Base-by-base conservation (phyloP, 306 rosid genomes). In the Corylus americana region DNA sequence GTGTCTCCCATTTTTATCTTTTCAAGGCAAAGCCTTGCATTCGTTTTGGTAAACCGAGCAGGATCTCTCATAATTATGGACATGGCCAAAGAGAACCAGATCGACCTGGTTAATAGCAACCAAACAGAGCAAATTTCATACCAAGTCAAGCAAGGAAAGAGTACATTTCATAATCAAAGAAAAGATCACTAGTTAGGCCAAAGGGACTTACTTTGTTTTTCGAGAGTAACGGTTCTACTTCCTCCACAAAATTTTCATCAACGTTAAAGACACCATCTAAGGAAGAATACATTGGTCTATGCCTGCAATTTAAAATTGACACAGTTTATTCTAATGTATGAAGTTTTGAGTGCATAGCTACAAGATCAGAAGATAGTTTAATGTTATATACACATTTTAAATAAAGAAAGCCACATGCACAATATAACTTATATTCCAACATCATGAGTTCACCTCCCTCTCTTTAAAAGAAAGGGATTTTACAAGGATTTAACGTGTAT, bases 231-330 rank as follows among this genome's bases (percentile, higher is more conserved):
- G 97, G 93, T 79, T 94, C 98, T 58, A 94, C 94, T 50, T 75
- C 84, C 27, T 35, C 2, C n/a, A 68, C 73, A 62, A 94, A 92
- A 0, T 17, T 37, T 0, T 11, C 0, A 73, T 83, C 95, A 39
- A 71, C 22, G 22, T 47, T 45, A 9, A 14, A 0, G 27, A 74
- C 13, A 68, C 77, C 77, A 51, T 55, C 3, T 18, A 45, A 18
- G 27, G 98, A 90, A 22, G 85, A 69, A 84, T 94, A 94, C 97
- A 94, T 92, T 0, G 91, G 97, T 76, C 98, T 94, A 76, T 94
- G 98, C 78, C 98, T 94, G 93, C 83, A 87, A n/a, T 55, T 64
- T 58, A 27, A 12, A 7, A 22, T 22, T 22, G 22, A 22, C 0
- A 22, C 0, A 22, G 22, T 22, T 22, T 22, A 22, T 22, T 22